Conservation (phyloP, 1,139 yeast species). For the Petasospora rhodanensis region DNA sequence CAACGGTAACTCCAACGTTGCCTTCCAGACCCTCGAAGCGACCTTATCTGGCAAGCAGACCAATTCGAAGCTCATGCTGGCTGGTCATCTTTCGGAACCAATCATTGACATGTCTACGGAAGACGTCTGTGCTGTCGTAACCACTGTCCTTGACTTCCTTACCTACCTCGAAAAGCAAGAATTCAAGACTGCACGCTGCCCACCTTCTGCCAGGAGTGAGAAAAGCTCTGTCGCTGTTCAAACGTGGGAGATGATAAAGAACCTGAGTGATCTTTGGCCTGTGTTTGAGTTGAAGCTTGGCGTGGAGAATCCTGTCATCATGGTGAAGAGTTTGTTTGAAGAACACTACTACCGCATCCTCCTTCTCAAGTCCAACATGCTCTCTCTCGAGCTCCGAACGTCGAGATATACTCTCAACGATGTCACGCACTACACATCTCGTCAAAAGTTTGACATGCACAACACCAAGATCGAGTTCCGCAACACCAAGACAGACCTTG, state of each 20-base stretch:
- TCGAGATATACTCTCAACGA: conserved; percentile 10
- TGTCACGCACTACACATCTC: conserved; percentile 12
- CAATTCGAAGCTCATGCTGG: conserved; percentile 45
- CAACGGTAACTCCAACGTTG: conserved; percentile 51
- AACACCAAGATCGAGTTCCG: conserved; percentile 16
- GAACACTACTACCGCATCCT: conserved; percentile 19
- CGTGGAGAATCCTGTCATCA: conserved; percentile 22
- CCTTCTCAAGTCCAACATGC: conserved; percentile 15
- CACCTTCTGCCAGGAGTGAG: neutral
- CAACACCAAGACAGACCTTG: conserved; percentile 14
- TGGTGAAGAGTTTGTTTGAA: conserved; percentile 19
- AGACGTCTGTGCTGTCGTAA: conserved; percentile 18
- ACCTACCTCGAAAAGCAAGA: conserved; percentile 4
- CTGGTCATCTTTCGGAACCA: conserved; percentile 46
- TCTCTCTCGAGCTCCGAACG: conserved; percentile 18
- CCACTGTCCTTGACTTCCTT: conserved; percentile 18
- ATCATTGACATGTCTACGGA: conserved; percentile 32
- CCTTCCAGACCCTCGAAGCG: conserved; percentile 37
- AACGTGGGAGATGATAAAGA: conserved; percentile 11
- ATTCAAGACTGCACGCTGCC: neutral
- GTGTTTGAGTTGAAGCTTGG: conserved; percentile 19
- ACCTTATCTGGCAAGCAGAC: conserved; percentile 36
- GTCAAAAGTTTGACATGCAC: conserved; percentile 18
- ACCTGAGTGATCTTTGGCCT: conserved; percentile 20
- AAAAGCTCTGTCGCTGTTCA: conserved; percentile 1